Percentiles rank a stretch among this genome's conserved stretches.
Conservation (phyloP, 1,284 basidiomycete species). For the Coniophora puteana region DNA sequence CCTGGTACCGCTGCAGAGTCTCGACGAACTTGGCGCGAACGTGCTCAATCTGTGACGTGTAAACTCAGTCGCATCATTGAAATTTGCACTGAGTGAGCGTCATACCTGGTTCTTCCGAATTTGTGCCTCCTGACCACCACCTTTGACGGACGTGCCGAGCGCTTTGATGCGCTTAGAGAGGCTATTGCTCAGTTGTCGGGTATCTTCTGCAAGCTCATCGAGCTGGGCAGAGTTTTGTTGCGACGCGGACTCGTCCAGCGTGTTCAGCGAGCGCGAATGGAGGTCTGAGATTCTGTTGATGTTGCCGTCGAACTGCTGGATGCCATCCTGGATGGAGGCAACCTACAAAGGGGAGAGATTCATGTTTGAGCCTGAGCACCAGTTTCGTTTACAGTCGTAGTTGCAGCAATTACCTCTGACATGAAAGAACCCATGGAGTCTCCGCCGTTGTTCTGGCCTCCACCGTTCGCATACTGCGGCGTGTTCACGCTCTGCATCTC, state of each 20-base stretch:
- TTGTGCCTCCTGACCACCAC: conserved; percentile 47
- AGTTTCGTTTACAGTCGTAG: too few relatives aligned
- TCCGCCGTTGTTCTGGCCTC: conserved; percentile 6
- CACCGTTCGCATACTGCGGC: conserved; percentile 5
- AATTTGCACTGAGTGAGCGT: conserved; percentile 20
- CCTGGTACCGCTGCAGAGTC: conserved; percentile 72
- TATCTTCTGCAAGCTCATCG: conserved; percentile 57
- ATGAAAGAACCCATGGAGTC: conserved; percentile 1
- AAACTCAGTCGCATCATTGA: not conserved
- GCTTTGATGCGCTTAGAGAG: conserved; percentile 66
- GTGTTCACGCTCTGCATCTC: conserved; percentile 23
- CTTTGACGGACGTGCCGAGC: conserved; percentile 37
- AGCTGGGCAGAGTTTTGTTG: conserved; percentile 45
- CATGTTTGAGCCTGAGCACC: not conserved
- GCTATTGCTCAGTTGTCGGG: conserved; percentile 55
- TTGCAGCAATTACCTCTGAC: too few relatives aligned
- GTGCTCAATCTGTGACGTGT: conserved; percentile 40
- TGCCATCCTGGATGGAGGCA: conserved; percentile 52
- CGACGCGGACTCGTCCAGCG: conserved; percentile 46
- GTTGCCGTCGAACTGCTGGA: conserved; percentile 53
- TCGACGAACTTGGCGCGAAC: conserved; percentile 65
- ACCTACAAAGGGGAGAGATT: conserved; percentile 30
- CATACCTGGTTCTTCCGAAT: conserved; percentile 71
- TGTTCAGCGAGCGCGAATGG: conserved; percentile 56
- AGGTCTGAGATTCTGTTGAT: conserved; percentile 55